phyloP scores from a whole-genome alignment of 140 eudicot genomes.

The Senecio squalidus region DNA sequence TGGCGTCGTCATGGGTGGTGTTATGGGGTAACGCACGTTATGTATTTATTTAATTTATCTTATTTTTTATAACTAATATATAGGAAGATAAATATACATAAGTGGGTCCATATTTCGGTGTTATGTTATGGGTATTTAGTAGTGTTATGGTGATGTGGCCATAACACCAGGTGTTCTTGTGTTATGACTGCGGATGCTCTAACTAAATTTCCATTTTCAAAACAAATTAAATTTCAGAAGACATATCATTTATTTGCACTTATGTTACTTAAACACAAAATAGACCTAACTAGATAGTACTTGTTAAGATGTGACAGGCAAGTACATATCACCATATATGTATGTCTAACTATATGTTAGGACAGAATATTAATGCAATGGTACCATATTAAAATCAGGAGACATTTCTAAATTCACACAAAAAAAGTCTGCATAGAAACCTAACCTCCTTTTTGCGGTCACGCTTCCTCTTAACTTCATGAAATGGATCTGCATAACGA shows the following conservation, averaged over 20 bases:
- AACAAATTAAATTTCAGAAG: no score
- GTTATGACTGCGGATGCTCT: no score
- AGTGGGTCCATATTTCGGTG: no score
- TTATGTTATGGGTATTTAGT: no score
- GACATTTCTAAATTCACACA: not conserved
- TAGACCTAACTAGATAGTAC: not conserved
- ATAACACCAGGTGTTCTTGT: no score
- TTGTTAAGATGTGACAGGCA: not conserved
- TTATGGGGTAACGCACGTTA: no score
- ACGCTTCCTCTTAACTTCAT: conserved; percentile 83
- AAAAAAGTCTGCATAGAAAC: not conserved
- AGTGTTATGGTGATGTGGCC: no score
- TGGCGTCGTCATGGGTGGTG: no score
- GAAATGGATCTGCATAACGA: conserved; percentile 64
- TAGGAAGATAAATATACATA: no score
- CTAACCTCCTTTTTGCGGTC: conserved; percentile 72
- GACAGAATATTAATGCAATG: not conserved
- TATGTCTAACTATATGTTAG: not conserved
- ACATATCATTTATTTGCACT: not conserved
- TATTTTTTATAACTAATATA: no score
- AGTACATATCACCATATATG: not conserved
- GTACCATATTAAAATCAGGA: not conserved
- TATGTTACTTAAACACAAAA: not conserved
- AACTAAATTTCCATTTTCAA: no score
- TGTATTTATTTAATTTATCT: no score